These are phyloP conservation scores for Emergomyces pasteurianus DNA, from an alignment of 2,329 filamentous ascomycete genomes.

Conservation along the genomic window DNA sequence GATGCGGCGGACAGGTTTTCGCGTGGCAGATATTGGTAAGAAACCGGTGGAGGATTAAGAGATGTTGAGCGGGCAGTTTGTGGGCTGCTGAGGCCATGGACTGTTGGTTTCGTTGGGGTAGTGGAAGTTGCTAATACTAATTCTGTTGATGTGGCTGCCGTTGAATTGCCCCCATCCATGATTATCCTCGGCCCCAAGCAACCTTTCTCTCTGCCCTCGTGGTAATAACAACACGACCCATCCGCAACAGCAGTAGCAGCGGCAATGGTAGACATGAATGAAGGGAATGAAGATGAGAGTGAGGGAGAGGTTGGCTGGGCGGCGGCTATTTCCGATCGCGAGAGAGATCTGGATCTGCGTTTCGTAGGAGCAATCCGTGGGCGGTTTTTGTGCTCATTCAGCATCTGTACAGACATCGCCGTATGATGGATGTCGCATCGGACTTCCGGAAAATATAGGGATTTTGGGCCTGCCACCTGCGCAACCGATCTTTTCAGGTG, in stretches of 20 bases:
- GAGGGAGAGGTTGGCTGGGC: constrained; percentile 30
- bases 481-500: constrained; percentile 28
- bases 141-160: constrained; percentile 18
- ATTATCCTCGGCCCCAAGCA: not conserved
- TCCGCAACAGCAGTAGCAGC: constrained; percentile 33
- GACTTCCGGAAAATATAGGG: constrained; percentile 16
- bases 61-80: constrained; percentile 1
- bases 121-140: not conserved
- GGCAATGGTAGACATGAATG: constrained; percentile 41
- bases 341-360: constrained; percentile 17
- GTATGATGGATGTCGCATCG: constrained; percentile 12
- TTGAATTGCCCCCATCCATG: constrained; percentile 11
- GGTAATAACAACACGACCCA: constrained; percentile 12
- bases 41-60: constrained; percentile 2
- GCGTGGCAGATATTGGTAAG: constrained; percentile 26
- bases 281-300: constrained; percentile 36
- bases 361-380: constrained; percentile 21
- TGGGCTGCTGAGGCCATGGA: constrained; percentile 11
- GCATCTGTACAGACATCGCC: constrained; percentile 14
- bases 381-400: constrained; percentile 17
- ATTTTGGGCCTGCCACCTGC: constrained; percentile 28
- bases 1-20: constrained; percentile 40
- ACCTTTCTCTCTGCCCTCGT: constrained; percentile 20
- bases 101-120: constrained; percentile 1
- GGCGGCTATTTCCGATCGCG: constrained; percentile 24